Evolutionary conservation across 305 asterid species (phyloP).

Genomic region (Solanum hybrid): DNA sequence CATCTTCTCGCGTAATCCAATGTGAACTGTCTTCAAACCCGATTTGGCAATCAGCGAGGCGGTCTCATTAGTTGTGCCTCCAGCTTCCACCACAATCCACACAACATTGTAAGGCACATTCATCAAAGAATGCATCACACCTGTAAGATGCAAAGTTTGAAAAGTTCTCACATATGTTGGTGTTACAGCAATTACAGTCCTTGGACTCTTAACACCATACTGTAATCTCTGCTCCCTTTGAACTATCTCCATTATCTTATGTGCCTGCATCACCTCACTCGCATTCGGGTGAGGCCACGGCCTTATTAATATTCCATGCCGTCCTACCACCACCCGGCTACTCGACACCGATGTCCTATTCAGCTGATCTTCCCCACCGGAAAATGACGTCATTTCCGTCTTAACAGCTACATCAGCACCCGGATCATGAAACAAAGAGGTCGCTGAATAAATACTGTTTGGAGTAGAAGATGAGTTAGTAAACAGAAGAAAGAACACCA

Average conservation of each 20-base stretch:
- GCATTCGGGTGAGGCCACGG: conserved; percentile 99
- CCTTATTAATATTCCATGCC: conserved; percentile 86
- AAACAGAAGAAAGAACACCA: conserved; percentile 60
- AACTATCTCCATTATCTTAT: conserved; percentile 74
- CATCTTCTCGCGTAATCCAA: conserved; percentile 59
- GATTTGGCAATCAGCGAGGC: conserved; percentile 61
- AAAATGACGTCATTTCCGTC: not conserved
- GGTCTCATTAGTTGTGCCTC: conserved; percentile 71
- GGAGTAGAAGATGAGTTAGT: conserved; percentile 37
- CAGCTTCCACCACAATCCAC: conserved; percentile 96
- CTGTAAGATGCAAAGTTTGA: conserved; percentile 90
- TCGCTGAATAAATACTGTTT: not conserved
- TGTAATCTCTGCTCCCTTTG: conserved; percentile 80
- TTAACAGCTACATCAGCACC: not conserved
- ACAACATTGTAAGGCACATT: conserved; percentile 68
- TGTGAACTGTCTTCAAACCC: conserved; percentile 53
- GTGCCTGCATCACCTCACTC: conserved; percentile 84
- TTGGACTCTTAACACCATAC: conserved; percentile 74
- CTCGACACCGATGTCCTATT: conserved; percentile 20
- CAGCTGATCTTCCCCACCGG: not conserved
- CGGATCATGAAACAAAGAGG: conserved; percentile 1
- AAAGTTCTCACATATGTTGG: conserved; percentile 93
- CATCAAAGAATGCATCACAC: conserved; percentile 93
- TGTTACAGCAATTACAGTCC: conserved; percentile 63
- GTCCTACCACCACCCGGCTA: conserved; percentile 83